These are phyloP conservation scores for Taxillus chinensis DNA, from an alignment of 164 flowering plant genomes.

Conservation along the genomic window DNA sequence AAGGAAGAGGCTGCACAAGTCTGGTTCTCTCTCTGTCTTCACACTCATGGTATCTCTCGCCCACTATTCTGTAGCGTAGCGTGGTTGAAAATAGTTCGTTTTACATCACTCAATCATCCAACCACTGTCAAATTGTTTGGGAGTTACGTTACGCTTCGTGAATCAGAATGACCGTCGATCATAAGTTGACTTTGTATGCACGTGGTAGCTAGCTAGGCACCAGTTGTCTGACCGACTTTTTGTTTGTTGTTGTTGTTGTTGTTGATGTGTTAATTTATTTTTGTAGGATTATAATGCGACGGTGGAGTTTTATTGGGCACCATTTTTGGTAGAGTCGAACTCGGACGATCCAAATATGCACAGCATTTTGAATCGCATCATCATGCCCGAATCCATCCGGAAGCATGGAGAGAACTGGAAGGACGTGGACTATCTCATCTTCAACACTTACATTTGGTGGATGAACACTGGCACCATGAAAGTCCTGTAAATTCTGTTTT, in stretches of 20 bases:
- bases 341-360: slow-evolving; percentile 90
- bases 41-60: slow-evolving; percentile 46
- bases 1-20: slow-evolving; percentile 61
- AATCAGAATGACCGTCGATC: no score
- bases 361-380: slow-evolving; percentile 73
- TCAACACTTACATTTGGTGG: slow-evolving; percentile 99
- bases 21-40: slow-evolving; percentile 74
- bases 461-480: slow-evolving; percentile 87
- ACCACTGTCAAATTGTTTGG: no score
- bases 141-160: no score
- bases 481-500: slow-evolving; percentile 54
- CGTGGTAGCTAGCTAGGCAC: no score
- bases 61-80: neutral
- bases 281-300: slow-evolving; percentile 79
- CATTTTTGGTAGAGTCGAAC: slow-evolving; percentile 89
- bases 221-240: no score
- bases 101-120: no score
- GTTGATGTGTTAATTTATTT: neutral
- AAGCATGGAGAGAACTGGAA: slow-evolving; percentile 82
- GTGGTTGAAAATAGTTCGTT: no score
- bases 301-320: slow-evolving; percentile 97
- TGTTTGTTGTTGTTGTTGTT: no score
- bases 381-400: slow-evolving; percentile 77
- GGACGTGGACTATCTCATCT: slow-evolving; percentile 67
- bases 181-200: no score